Base-by-base conservation (phyloP, 2,329 filamentous ascomycete genomes). In the Chaetomium strumarium region DNA sequence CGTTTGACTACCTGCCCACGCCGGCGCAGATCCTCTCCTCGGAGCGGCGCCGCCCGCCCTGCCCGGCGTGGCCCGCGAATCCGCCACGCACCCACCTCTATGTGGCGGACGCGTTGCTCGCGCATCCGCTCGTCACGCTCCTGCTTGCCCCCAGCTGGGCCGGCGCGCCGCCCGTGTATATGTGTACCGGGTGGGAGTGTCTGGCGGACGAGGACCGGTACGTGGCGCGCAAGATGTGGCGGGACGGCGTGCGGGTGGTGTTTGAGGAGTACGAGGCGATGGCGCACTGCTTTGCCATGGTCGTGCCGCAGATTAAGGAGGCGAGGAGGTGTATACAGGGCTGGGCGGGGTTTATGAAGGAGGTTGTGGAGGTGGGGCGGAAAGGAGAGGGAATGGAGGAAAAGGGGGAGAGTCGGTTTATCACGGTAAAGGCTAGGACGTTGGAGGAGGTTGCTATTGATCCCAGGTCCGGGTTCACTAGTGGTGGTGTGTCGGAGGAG, bases 251-350 rank as follows among this genome's bases (percentile, higher is more conserved):
- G 0, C 63, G 62, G 0, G 79, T 91, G 0, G 74, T 80, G 3
- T 86, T 83, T 62, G 81, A 88, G 64, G 80, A 89, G 68, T 93
- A 83, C 64, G 84, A 90, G 66, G 85, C 81, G 3, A 92, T 92
- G 88, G 86, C 88, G 49, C 88, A 91, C 68, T 82, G 80, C 60
- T 92, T 89, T 63, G 80, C 77, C 0, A 62, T 82, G 57, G 57
- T 88, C 1, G 68, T 88, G 51, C 67, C 73, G 1, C 67, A 69
- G 5, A 64, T 75, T 2, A 63, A 72, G 1, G 73, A 69, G 30
- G 69, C 76, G 2, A 69, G 64, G 58, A 72, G 76, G 44, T 86
- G 81, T 60, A 76, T 81, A 52, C 66, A 74, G 13, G 69, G 71
- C 3, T 81, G 82, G 77, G 69, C 78, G 0, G 67, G 65, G 2